phyloP scores from a whole-genome alignment of 2,329 filamentous ascomycete species.

The Aspergillus flavus region DNA sequence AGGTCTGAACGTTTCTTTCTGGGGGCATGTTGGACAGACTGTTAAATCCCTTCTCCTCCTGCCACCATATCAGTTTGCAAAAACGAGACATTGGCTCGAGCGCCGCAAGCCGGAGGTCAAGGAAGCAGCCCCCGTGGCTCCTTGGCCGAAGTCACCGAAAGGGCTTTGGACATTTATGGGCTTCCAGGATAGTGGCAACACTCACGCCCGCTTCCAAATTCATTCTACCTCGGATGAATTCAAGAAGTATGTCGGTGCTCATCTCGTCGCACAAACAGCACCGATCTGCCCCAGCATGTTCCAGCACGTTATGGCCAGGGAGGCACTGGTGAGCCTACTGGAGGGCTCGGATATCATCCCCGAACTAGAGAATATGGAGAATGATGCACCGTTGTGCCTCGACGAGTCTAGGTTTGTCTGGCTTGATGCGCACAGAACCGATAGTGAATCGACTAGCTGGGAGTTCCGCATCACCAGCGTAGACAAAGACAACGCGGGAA shows the following conservation, averaged over 20 bases:
- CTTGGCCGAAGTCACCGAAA: not conserved
- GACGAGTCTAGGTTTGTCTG: constrained; percentile 30
- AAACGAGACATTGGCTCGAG: constrained; percentile 40
- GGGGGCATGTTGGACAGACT: constrained; percentile 24
- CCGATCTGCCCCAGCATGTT: constrained; percentile 45
- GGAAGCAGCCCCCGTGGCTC: not conserved
- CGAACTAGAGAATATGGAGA: constrained; percentile 31
- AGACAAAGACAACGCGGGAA: not conserved
- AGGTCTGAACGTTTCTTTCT: constrained; percentile 28
- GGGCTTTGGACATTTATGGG: constrained; percentile 8
- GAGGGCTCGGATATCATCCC: constrained; percentile 25
- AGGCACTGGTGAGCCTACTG: constrained; percentile 35
- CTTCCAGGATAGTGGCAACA: constrained; percentile 8
- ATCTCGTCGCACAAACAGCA: constrained; percentile 45
- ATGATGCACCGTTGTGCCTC: constrained; percentile 37
- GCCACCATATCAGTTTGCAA: constrained; percentile 48
- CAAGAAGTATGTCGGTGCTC: constrained; percentile 36
- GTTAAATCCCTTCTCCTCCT: constrained; percentile 24
- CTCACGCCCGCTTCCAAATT: constrained; percentile 42
- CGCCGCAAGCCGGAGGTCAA: not conserved
- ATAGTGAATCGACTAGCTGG: constrained; percentile 24
- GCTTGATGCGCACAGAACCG: constrained; percentile 30
- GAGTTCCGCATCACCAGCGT: constrained; percentile 29
- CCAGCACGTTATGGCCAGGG: constrained; percentile 38
- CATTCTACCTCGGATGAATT: constrained; percentile 43